Base-by-base conservation (phyloP, 495 filamentous ascomycete genomes). In the Aspergillus bridgeri region DNA sequence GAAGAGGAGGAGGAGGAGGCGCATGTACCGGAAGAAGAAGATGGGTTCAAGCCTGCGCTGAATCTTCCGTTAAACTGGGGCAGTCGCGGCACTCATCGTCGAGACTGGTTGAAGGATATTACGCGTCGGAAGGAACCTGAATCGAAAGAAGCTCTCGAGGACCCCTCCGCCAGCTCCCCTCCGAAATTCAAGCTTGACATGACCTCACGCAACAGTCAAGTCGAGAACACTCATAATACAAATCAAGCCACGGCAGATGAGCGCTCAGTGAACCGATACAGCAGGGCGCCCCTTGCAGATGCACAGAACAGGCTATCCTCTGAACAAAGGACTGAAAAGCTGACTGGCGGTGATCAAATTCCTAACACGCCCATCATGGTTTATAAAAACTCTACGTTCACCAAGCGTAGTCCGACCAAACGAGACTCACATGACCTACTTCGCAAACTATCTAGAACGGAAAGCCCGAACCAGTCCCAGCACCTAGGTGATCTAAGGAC, bases 401-500 rank as follows among this genome's bases (percentile, higher is more conserved):
- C 27, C 49, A 69, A 64, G 53, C 66, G 69, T 49, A 72, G 58
- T 24, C 66, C 77, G 9, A 58, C 64, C 18, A 75, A 74, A 54
- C 77, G 82, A 50, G 88, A 89, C 61, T 89, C 89, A 0, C 81
- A 81, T 29, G 84, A 87, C 53, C 68, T 91, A 29, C 76, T 91
- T 57, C 81, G 81, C 49, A 81, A 77, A 52, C 75, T 92, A 6
- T 83, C 87, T 3, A 76, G 83, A 63, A 80, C 81, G 19, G 81
- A 85, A 20, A 88, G 81, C 61, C 74, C 68, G 5, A 59, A 66
- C 38, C 69, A 72, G 18, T 53, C 59, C 11, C 61, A 67, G 21
- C 65, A 67, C 21, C 24, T 20, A 13, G 38, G 45, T 5, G 44
- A 54, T 17, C 33, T 62, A 20, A 63, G 60, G 25, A 68, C 60